phyloP scores from a whole-genome alignment of 495 filamentous ascomycete species.

The Aspergillus campestris region DNA sequence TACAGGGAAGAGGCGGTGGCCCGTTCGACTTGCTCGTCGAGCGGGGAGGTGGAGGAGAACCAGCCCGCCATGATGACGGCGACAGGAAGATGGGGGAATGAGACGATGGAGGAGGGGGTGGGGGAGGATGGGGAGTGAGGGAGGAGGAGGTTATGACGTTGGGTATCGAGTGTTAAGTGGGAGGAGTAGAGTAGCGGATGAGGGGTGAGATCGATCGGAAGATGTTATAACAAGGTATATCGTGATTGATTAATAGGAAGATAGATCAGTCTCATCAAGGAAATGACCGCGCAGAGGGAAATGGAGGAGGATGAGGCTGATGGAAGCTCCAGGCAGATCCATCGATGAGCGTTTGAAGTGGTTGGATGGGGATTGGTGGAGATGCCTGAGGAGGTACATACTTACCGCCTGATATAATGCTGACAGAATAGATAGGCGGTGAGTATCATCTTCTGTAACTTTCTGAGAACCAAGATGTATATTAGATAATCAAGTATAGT shows the following conservation, averaged over 20 bases:
- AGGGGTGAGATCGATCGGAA: background rate
- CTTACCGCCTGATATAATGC: background rate
- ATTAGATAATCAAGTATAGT: too few species aligned
- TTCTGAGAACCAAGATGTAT: too few species aligned
- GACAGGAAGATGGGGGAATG: background rate
- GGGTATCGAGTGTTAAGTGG: constrained; percentile 6
- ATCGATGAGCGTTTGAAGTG: background rate
- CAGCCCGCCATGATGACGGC: constrained; percentile 71
- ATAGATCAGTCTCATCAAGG: background rate
- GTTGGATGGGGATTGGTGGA: background rate
- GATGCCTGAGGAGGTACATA: constrained; percentile 1
- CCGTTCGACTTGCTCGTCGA: constrained; percentile 94
- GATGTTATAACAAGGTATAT: background rate
- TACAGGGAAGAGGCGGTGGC: constrained; percentile 92
- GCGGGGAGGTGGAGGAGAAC: constrained; percentile 79
- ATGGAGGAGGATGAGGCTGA: background rate
- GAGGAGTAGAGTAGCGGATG: background rate
- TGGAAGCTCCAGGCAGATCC: constrained; percentile 13
- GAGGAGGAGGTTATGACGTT: constrained; percentile 16
- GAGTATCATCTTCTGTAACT: too few species aligned
- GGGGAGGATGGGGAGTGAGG: background rate
- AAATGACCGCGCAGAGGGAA: background rate
- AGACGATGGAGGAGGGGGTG: constrained; percentile 2
- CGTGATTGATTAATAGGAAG: background rate
- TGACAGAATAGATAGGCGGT: too few species aligned